Base-by-base conservation (phyloP, 2,329 filamentous ascomycete species). In the Penicillium hesseltinei region DNA sequence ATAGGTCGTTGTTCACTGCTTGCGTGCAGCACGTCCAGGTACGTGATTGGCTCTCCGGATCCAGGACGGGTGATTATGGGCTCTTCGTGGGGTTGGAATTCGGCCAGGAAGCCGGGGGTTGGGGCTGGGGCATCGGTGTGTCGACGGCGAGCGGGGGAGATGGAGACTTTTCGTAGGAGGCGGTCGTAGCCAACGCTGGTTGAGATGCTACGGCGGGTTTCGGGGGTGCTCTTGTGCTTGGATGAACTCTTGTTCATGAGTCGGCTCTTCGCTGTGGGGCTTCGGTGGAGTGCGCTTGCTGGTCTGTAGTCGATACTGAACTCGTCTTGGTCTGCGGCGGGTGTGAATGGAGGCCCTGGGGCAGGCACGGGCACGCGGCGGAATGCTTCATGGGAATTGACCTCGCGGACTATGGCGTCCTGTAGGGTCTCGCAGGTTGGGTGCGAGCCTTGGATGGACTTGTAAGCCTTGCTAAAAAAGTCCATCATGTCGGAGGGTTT, bases 321-420 rank as follows among this genome's bases (percentile, higher is more conserved):
- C 3, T 62, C 64, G 8, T 63, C 60, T 39, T 69, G 58, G 4
- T 61, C 65, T 19, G 66, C 49, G 2, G 67, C 65, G 9, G 73
- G 73, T 0, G 73, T 75, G 47, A 74, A 73, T 7, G 66, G 67
- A 29, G 71, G 68, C 1, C 72, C 73, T n/a, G 59, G 42, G 10
- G 58, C 62, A 15, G 73, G 71, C 43, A 69, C 49, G 35, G 73
- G 70, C 0, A 76, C 67, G 17, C 64, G 66, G 29, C 66, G 71
- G 56, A 78, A 77, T 13, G 75, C 75, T 53, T 77, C 75, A 47
- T 77, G 75, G 3, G 73, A 77, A 53, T 78, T 78, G 50, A 78
- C 75, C 55, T 78, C 75, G 10, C 75, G 73, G 33, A 78, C 65
- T 39, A 78, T 78, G 17, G 75, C 70, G 64, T 78, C 75, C 56